Base-by-base conservation (phyloP, 2,329 filamentous ascomycete species). In the Xylariaceae sp. region DNA sequence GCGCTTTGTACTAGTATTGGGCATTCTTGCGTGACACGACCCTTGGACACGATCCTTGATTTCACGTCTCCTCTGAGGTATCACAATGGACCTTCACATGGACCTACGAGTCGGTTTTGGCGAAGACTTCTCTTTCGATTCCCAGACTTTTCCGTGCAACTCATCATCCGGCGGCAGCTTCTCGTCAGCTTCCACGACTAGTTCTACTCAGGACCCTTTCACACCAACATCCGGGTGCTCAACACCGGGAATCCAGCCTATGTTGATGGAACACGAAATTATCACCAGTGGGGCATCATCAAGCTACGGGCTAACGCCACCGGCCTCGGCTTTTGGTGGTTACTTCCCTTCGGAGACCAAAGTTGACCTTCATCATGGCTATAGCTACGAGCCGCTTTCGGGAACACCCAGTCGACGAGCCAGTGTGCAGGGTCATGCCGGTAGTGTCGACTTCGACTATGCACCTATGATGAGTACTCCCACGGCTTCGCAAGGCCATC, bases 61-160 rank as follows among this genome's bases (percentile, higher is more conserved):
- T 39, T 44, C 39, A 32, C 50, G 35, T 19, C 44, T 57, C 17
- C 39, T 55, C 50, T 52, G 27, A 51, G 43, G 47, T 55, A 54
- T 47, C 39, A 58, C 41, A 48, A 65, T 63, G 59, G 52, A 60
- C 22, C 53, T 61, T 66, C 57, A 72, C 66, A 65, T 75, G 64
- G 66, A 69, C 48, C 38, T 59, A 43, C 51, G 47, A 45, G 53
- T 56, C 42, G 54, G 51, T 15, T 58, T 62, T n/a, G 58, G 59
- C 41, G 58, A 61, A 15, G 58, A 59, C 7, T 62, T 64, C 46
- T 45, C 49, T 41, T 61, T 66, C 30, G 52, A 55, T 39, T 47
- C 42, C 32, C 60, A 62, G 10, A 39, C 49, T 14, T 5, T 58
- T 22, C 54, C 53, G 19, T 60, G 57, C 45, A 45, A 57, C 42